Percentiles rank a stretch among this genome's conserved stretches.
Conservation (phyloP, 371 early-diverging fungal species). For the Catenaria anguillulae region DNA sequence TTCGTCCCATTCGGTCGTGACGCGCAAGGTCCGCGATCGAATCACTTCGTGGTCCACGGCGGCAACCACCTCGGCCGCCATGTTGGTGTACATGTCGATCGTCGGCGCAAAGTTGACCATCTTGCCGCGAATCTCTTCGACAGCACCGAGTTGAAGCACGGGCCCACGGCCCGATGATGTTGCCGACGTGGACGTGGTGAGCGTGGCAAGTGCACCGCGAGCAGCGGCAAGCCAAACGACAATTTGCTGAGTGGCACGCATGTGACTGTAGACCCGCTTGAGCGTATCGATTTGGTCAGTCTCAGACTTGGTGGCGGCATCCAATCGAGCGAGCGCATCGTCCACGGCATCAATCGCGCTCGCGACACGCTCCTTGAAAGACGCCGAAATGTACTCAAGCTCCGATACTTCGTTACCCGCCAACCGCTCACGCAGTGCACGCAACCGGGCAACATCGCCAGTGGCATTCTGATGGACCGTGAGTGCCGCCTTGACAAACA, state of each 20-base stretch:
- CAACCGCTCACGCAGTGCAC: not conserved
- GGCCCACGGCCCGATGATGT: too few species aligned
- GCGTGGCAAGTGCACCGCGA: not conserved
- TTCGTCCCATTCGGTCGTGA: not conserved
- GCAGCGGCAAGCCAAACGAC: constrained; percentile 4
- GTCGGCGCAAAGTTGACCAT: constrained; percentile 1
- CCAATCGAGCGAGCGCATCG: not conserved
- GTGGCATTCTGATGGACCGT: not conserved
- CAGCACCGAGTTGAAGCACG: not conserved
- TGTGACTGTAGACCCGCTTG: not conserved
- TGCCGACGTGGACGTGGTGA: too few species aligned
- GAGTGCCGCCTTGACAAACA: constrained; percentile 1
- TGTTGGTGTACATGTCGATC: not conserved
- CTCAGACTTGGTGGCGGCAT: not conserved
- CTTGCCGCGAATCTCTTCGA: constrained; percentile 3
- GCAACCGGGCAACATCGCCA: not conserved
- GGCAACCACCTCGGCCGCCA: not conserved
- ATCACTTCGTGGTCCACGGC: not conserved
- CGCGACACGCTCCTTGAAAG: not conserved
- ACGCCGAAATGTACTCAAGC: not conserved
- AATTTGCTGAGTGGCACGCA: constrained; percentile 1
- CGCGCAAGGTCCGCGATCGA: not conserved
- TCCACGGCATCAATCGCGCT: not conserved
- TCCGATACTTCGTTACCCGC: not conserved
- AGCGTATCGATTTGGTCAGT: not conserved